A percentile compares a stretch with the other conserved stretches of the same genome.
Conservation (phyloP, 1,139 yeast species). For the Nadsonia commutata region DNA sequence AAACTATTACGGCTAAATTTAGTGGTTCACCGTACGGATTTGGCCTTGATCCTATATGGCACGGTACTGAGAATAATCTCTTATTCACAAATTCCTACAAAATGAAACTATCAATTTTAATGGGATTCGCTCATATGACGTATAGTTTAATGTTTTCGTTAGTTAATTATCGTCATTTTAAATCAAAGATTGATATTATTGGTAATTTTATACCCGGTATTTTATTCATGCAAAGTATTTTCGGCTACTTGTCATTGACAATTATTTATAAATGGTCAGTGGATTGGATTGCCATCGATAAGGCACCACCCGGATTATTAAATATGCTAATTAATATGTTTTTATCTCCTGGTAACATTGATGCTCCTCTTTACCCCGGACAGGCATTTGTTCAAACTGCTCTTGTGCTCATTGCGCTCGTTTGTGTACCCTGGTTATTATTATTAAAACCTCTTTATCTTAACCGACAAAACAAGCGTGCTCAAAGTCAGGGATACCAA, state of each 20-base stretch:
- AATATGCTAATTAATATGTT: conserved; percentile 96
- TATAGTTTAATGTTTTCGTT: conserved; percentile 76
- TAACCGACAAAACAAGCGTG: conserved; percentile 28
- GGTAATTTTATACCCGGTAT: conserved; percentile 94
- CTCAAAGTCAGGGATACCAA: conserved; percentile 18
- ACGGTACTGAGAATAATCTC: conserved; percentile 84
- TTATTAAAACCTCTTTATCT: conserved; percentile 75
- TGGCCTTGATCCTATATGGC: conserved; percentile 95
- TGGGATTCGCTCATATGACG: conserved; percentile 93
- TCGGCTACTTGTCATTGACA: conserved; percentile 74
- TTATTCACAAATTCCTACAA: conserved; percentile 87
- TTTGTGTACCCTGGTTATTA: conserved; percentile 92
- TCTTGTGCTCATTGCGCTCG: conserved; percentile 58
- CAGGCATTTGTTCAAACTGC: conserved; percentile 69
- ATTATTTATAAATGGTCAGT: conserved; percentile 90
- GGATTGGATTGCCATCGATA: conserved; percentile 68
- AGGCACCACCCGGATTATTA: conserved; percentile 81
- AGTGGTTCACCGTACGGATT: conserved; percentile 53
- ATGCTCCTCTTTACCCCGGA: conserved; percentile 69
- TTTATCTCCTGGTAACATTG: conserved; percentile 79
- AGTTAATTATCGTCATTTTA: conserved; percentile 62
- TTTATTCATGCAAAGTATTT: conserved; percentile 87
- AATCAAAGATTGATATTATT: conserved; percentile 65
- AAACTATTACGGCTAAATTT: conserved; percentile 45
- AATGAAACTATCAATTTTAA: conserved; percentile 86